Base-by-base conservation (phyloP, 1,139 yeast species). In the Lodderomyces metapsilosis region DNA sequence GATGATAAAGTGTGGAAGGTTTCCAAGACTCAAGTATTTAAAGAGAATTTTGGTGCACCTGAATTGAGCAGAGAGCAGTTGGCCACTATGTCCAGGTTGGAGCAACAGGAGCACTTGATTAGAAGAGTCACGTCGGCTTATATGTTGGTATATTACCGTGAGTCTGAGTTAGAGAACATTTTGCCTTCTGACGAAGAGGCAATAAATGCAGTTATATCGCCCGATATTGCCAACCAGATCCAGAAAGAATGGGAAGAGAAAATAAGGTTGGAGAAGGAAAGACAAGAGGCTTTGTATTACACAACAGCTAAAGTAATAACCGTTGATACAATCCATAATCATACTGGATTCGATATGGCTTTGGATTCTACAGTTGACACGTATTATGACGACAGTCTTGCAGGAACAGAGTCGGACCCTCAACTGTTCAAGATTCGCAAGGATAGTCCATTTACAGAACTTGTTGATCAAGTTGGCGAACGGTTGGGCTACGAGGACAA, bases 1-100 rank as follows among this genome's bases (percentile, higher is more conserved):
- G 99, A 92, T 60, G 98, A 92, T 55, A 80, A 83, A 47, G 99
- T 94, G 31, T 87, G 95, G 75, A 79, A 81, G 51, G 97, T 87
- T 1, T 86, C 96, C 0, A 74, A 78, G 39, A 75, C 76, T 47
- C 96, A 91, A 56, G 98, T 88, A 0, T 84, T 91, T 55, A 92
- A 89, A 38, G 96, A 88, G 43, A 94, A 92, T 59, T 92, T 81
- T 66, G 99, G 99, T 5, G 88, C 89, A 13, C 80, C 82, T 43
- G 78, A 76, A 45, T 53, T 80, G 25, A 54, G 77, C 1, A 74
- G 71, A 33, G 72, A 66, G 16, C 74, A 74, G 41, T 60, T 80
- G 28, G 66, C 75, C 37, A 66, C 64, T 44, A 62, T 83, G 64
- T 63, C 83, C 0, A 74, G 84, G 52, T 63, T 65, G 16, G 86